Conservation (phyloP, 2,329 filamentous ascomycete species). For the Tolypocladium capitatum region DNA sequence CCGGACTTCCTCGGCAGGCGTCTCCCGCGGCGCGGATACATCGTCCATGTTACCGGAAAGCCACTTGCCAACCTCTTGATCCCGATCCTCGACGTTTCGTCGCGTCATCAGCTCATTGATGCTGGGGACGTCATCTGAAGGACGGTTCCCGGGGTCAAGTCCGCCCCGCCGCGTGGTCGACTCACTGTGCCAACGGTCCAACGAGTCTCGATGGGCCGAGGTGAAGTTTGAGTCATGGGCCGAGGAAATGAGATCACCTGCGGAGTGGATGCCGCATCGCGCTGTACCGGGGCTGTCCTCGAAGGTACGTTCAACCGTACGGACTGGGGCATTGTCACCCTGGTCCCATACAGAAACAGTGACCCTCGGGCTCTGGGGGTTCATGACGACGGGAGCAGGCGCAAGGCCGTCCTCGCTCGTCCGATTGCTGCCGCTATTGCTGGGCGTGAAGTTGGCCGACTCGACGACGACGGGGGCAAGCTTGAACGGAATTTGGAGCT, state of each 20-base stretch:
- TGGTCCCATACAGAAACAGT: conserved; percentile 43
- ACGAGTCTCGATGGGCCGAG: conserved; percentile 20
- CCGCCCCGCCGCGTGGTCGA: conserved; percentile 28
- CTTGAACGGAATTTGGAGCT: conserved; percentile 27
- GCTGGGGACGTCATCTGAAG: conserved; percentile 29
- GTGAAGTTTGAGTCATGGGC: conserved; percentile 9
- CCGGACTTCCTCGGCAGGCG: conserved; percentile 10
- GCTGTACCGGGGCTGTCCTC: conserved; percentile 22
- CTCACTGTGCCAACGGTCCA: conserved; percentile 28
- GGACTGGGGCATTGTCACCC: conserved; percentile 22
- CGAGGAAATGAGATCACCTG: conserved; percentile 25
- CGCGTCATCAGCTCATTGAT: conserved; percentile 33
- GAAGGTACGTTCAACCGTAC: conserved; percentile 27
- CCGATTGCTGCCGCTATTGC: conserved; percentile 33
- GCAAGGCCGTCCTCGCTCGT: conserved; percentile 37
- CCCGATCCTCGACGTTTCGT: conserved; percentile 31
- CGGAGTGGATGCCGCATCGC: conserved; percentile 21
- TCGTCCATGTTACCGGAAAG: conserved; percentile 22
- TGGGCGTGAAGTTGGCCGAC: conserved; percentile 31
- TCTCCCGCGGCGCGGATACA: conserved; percentile 12
- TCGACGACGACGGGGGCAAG: conserved; percentile 16
- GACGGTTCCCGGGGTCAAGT: conserved; percentile 32
- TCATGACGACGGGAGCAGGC: conserved; percentile 26
- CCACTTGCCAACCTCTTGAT: conserved; percentile 38
- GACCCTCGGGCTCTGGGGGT: conserved; percentile 37